Conservation (phyloP, 1,139 yeast species). For the Suhomyces panamericanus region DNA sequence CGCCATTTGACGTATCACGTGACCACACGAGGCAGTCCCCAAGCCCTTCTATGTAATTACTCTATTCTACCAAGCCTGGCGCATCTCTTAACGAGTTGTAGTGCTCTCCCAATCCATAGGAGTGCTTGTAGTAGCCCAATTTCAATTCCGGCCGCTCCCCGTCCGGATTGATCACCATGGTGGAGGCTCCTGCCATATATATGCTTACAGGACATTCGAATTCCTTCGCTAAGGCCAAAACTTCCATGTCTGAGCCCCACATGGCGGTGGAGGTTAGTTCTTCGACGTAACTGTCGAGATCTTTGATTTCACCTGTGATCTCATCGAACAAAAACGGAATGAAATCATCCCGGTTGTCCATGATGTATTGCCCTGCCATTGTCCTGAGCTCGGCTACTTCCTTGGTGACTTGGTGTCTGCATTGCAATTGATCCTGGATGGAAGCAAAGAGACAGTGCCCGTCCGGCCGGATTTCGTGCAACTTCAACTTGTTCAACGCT, state of each 20-base stretch:
- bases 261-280: constrained; percentile 72
- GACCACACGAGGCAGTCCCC: background rate
- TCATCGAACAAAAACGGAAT: constrained; percentile 85
- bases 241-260: constrained; percentile 98
- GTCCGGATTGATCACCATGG: constrained; percentile 38
- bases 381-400: constrained; percentile 58
- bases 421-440: constrained; percentile 68
- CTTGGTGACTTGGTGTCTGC: constrained; percentile 46
- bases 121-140: constrained; percentile 80
- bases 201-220: constrained; percentile 74
- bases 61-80: background rate
- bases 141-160: constrained; percentile 54
- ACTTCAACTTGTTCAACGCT: constrained; percentile 44
- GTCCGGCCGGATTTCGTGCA: constrained; percentile 78
- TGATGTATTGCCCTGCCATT: constrained; percentile 66
- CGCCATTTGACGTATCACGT: constrained; percentile 3
- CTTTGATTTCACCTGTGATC: constrained; percentile 57
- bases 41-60: background rate
- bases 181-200: constrained; percentile 72
- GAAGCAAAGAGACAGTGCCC: constrained; percentile 94
- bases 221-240: constrained; percentile 70
- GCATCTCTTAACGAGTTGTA: constrained; percentile 76
- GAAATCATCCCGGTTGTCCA: constrained; percentile 64
- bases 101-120: constrained; percentile 91
- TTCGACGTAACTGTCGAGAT: constrained; percentile 66